phyloP scores from a whole-genome alignment of 2,329 filamentous ascomycete species.

The Alternaria triticimaculans region DNA sequence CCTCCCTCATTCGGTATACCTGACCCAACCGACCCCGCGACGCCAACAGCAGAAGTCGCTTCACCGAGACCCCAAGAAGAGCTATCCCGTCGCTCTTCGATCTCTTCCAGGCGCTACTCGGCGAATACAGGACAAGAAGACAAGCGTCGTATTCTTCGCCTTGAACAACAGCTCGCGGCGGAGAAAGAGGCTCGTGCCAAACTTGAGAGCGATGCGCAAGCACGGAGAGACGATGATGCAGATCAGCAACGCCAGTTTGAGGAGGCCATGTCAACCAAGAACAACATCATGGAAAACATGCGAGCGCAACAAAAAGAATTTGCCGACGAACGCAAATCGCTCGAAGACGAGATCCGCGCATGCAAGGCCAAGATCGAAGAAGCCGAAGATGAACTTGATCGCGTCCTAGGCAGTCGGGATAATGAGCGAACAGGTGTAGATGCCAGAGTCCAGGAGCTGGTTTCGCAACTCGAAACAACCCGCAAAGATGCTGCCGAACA shows the following conservation, averaged over 20 bases:
- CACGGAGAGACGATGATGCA: conserved; percentile 61
- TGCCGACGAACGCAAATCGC: conserved; percentile 78
- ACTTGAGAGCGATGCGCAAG: conserved; percentile 73
- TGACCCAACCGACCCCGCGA: conserved; percentile 46
- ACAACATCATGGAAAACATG: conserved; percentile 92
- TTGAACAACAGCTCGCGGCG: conserved; percentile 79
- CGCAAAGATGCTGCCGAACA: conserved; percentile 59
- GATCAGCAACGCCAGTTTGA: conserved; percentile 74
- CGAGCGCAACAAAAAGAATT: conserved; percentile 91
- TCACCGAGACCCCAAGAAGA: conserved; percentile 51
- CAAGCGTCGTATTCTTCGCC: conserved; percentile 66
- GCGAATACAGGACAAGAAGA: conserved; percentile 67
- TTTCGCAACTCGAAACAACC: conserved; percentile 73
- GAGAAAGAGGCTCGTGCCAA: conserved; percentile 73
- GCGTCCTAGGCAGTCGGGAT: conserved; percentile 81
- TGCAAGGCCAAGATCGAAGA: conserved; percentile 83
- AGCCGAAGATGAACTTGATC: conserved; percentile 88
- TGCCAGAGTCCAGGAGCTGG: conserved; percentile 70
- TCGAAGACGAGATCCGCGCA: conserved; percentile 80
- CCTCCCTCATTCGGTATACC: conserved; percentile 44
- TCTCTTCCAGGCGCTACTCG: conserved; percentile 67
- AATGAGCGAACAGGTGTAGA: conserved; percentile 77
- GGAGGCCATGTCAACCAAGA: conserved; percentile 89
- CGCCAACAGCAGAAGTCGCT: conserved; percentile 43
- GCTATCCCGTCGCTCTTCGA: conserved; percentile 64